phyloP scores from a whole-genome alignment of 2,329 filamentous ascomycete genomes.

The Sclerotinia trifoliorum region DNA sequence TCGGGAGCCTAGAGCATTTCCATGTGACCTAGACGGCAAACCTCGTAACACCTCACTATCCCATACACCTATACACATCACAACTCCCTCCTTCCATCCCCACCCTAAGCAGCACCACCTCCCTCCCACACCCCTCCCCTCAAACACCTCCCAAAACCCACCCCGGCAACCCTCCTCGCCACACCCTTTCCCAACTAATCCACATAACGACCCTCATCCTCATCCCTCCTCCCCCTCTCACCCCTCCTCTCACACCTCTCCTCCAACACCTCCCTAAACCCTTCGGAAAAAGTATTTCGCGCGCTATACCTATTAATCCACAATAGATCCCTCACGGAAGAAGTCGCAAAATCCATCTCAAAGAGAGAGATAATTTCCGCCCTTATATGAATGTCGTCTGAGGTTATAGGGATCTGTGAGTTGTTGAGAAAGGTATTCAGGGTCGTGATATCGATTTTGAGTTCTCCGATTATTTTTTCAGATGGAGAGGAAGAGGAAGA shows the following conservation, averaged over 20 bases:
- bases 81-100: too few species aligned
- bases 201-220: neutral
- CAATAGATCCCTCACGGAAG: neutral
- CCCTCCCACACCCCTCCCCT: neutral
- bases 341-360: neutral
- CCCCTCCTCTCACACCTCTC: too few species aligned
- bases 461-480: neutral
- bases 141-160: neutral
- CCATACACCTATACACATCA: too few species aligned
- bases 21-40: too few species aligned
- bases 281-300: neutral
- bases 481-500: neutral
- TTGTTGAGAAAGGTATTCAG: neutral
- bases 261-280: neutral
- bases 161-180: neutral
- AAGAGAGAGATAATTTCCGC: neutral
- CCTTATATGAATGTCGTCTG: rapidly evolving
- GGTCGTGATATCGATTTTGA: neutral
- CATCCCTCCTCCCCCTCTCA: too few species aligned
- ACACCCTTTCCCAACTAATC: neutral
- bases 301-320: conserved; percentile 1
- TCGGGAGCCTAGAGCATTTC: too few species aligned
- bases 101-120: neutral
- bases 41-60: too few species aligned
- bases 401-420: rapidly evolving